These are phyloP conservation scores for Fomitopsis betulina DNA, from an alignment of 1,284 basidiomycete species.

Conservation along the genomic window DNA sequence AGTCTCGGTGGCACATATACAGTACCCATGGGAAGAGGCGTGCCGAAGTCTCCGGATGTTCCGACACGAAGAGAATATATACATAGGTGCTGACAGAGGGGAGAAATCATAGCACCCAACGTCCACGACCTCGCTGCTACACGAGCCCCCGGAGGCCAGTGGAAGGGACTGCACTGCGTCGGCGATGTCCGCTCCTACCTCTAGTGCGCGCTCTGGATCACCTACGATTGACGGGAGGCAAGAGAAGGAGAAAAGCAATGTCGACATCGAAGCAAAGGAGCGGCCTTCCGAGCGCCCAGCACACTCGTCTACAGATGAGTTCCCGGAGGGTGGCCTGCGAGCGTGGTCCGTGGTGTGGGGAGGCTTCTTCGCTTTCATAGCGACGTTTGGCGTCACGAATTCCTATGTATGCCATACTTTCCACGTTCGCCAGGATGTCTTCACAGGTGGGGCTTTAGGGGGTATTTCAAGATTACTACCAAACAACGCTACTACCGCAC, in stretches of 20 bases:
- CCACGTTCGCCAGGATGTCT: neutral
- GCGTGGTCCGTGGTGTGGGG: conserved; percentile 30
- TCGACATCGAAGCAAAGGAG: neutral
- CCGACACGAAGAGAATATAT: neutral
- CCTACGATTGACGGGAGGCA: neutral
- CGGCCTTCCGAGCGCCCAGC: neutral
- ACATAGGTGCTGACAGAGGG: neutral
- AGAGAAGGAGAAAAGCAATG: neutral
- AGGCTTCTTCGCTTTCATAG: conserved; percentile 26
- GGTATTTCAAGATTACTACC: conserved; percentile 38
- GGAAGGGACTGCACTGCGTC: neutral
- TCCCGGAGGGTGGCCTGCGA: conserved; percentile 26
- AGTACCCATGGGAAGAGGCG: neutral
- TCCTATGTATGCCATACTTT: conserved; percentile 23
- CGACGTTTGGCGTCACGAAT: conserved; percentile 31
- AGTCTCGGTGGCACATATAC: neutral
- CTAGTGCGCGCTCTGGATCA: neutral
- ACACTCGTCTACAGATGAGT: neutral
- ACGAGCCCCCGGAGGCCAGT: neutral
- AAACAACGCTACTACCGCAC: conserved; percentile 28
- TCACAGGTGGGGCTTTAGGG: conserved; percentile 19
- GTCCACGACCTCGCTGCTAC: neutral
- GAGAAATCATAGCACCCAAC: neutral
- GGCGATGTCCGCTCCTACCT: neutral
- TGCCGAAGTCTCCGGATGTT: neutral